phyloP scores from a whole-genome alignment of 2,329 filamentous ascomycete genomes.

The Emergomyces orientalis region DNA sequence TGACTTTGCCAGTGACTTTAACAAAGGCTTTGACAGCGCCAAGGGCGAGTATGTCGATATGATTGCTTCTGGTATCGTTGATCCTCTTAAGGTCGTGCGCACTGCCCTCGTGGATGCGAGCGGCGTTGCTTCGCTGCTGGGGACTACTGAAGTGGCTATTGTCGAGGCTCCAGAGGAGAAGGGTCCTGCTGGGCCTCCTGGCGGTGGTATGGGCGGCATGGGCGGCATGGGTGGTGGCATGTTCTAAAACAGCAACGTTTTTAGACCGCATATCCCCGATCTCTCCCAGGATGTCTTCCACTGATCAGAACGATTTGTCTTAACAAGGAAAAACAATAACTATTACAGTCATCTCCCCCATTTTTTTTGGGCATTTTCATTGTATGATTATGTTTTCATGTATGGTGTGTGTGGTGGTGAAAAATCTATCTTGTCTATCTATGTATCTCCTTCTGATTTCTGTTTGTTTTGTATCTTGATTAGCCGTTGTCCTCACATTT shows the following conservation, averaged over 20 bases:
- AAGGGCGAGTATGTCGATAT: slow-evolving; percentile 99
- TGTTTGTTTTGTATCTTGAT: not conserved
- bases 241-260: slow-evolving; percentile 42
- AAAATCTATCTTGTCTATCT: not conserved
- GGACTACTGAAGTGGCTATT: slow-evolving; percentile 96
- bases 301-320: not conserved
- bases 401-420: not conserved
- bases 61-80: slow-evolving; percentile 92
- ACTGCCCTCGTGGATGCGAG: slow-evolving; percentile 90
- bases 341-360: not conserved
- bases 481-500: not conserved
- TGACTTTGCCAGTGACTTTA: slow-evolving; percentile 85
- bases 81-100: slow-evolving; percentile 98
- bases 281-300: not conserved
- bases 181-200: slow-evolving; percentile 47
- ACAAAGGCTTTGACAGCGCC: slow-evolving; percentile 93
- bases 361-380: not conserved
- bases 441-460: slow-evolving; percentile 1
- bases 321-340: not conserved
- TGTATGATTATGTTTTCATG: slow-evolving; percentile 1
- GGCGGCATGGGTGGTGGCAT: slow-evolving; percentile 55
- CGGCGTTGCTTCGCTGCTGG: slow-evolving; percentile 91
- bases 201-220: slow-evolving; percentile 47
- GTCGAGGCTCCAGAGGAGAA: slow-evolving; percentile 95
- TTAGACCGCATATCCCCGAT: not conserved